Evolutionary conservation across 1,139 yeast species (phyloP).

Genomic region (Lipomyces yarrowii): DNA sequence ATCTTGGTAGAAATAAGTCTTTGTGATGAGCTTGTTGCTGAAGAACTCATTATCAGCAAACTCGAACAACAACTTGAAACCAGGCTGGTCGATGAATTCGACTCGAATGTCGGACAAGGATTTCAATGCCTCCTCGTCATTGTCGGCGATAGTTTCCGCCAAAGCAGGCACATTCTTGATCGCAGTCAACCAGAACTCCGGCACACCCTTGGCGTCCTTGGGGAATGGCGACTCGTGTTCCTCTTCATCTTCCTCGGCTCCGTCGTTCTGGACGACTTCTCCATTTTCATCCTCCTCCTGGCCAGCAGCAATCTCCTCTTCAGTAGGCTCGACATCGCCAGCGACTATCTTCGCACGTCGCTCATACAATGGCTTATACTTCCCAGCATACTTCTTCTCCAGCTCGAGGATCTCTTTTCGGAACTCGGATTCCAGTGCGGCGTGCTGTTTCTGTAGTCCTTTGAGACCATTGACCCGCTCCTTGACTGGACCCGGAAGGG

Average conservation of each 20-base stretch:
- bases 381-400: constrained; percentile 75
- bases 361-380: constrained; percentile 76
- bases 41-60: constrained; percentile 78
- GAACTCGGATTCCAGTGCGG: constrained; percentile 84
- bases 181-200: constrained; percentile 96
- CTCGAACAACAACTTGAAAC: constrained; percentile 83
- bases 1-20: constrained; percentile 91
- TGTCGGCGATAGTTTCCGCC: constrained; percentile 83
- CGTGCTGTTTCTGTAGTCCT: constrained; percentile 79
- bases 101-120: constrained; percentile 70
- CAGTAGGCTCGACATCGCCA: constrained; percentile 77
- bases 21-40: constrained; percentile 68
- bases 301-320: constrained; percentile 78
- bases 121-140: constrained; percentile 84
- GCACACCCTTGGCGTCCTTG: constrained; percentile 67
- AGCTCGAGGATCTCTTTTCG: constrained; percentile 85
- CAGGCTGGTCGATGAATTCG: constrained; percentile 85
- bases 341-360: constrained; percentile 71
- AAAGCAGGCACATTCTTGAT: constrained; percentile 82
- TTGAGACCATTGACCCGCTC: constrained; percentile 81
- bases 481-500: constrained; percentile 72
- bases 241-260: constrained; percentile 52
- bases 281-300: constrained; percentile 44
- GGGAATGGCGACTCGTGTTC: constrained; percentile 31
- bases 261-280: constrained; percentile 35